Evolutionary conservation across 768 basidiomycete species (phyloP), one percentile per base, ranked within the genome.

Genomic region (Pleurotus pulmonarius): DNA sequence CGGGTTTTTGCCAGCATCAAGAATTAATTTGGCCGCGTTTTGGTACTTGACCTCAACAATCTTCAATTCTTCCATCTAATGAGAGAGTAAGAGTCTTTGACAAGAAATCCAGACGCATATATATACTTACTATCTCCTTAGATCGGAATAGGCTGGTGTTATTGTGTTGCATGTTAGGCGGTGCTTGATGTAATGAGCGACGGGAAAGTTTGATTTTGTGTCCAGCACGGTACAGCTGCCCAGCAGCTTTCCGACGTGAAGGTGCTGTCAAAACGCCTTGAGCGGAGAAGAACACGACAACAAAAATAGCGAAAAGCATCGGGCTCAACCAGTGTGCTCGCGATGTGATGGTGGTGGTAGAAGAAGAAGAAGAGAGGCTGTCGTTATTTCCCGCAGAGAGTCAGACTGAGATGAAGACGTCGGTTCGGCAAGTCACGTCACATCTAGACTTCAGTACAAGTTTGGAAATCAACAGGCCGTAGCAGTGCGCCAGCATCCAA

Each of bases 181-280:
- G 18, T 25, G 11, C n/a, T n/a, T n/a, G 20, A 20, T 38, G 37
- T 22, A 13, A 25, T 3, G 51, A 53, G 39, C 37, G 51, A n/a
- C 51, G 51, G 8, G 37, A 40, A 41, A 53, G 51, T 22, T 41
- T 15, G 51, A 53, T 41, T 53, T n/a, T 53, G 51, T 40, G 26
- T 11, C 51, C 51, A n/a, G 29, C 15, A 49, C 18, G 13, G 16
- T 22, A 40, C 16, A 6, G 51, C 37, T 53, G 34, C 20, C 37
- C 34, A 16, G 41, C 41, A 44, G 20, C 41, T 7, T 44, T 22
- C n/a, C 8, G 41, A 16, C 15, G 5, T 11, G 38, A 24, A n/a
- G 51, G 51, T 37, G 51, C 51, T 34, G 16, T 53, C 51, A 41
- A 53, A 34, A 53, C 51, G 51, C 51, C 51, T 53, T 53, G 12